A percentile compares a stretch with the other conserved stretches of the same genome.
These are phyloP conservation scores for Alternaria panax DNA, from an alignment of 2,329 filamentous ascomycete genomes.

Conservation along the genomic window DNA sequence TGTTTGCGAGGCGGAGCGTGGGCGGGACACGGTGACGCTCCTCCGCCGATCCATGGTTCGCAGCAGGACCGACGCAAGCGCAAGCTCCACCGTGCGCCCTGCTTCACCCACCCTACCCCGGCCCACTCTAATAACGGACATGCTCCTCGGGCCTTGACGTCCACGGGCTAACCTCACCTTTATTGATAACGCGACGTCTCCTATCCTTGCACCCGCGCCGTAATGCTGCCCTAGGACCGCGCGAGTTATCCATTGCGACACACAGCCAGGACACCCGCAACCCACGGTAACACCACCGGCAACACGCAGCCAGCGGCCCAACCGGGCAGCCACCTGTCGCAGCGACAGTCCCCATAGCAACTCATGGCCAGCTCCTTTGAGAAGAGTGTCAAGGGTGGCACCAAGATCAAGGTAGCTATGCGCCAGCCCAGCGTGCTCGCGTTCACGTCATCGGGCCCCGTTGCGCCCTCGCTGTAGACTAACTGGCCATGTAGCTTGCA, in stretches of 20 bases:
- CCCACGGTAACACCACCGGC: conserved; percentile 13
- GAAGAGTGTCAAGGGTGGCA: conserved; percentile 98
- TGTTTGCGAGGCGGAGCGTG: conserved; percentile 19
- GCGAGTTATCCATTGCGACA: conserved; percentile 23
- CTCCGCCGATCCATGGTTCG: conserved; percentile 27
- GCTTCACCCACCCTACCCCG: conserved; percentile 22
- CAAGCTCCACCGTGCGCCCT: conserved; percentile 28
- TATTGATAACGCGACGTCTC: conserved; percentile 30
- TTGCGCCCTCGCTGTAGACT: conserved; percentile 24
- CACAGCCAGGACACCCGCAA: conserved; percentile 10
- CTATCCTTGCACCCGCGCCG: conserved; percentile 24
- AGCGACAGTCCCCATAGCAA: conserved; percentile 21
- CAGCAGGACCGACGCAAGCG: conserved; percentile 3
- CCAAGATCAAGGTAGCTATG: conserved; percentile 84
- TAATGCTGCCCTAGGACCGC: conserved; percentile 41
- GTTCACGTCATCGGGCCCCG: background rate
- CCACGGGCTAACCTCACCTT: conserved; percentile 15
- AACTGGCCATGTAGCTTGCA: conserved; percentile 69
- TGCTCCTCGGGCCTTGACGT: conserved; percentile 21
- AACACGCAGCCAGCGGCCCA: conserved; percentile 22
- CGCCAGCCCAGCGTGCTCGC: conserved; percentile 6
- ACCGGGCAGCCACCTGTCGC: conserved; percentile 21
- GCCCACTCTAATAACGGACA: conserved; percentile 24
- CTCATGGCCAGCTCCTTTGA: conserved; percentile 88
- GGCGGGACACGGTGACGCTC: conserved; percentile 18